phyloP scores from a whole-genome alignment of 2,329 filamentous ascomycete species.

The Botrytis paeoniae region DNA sequence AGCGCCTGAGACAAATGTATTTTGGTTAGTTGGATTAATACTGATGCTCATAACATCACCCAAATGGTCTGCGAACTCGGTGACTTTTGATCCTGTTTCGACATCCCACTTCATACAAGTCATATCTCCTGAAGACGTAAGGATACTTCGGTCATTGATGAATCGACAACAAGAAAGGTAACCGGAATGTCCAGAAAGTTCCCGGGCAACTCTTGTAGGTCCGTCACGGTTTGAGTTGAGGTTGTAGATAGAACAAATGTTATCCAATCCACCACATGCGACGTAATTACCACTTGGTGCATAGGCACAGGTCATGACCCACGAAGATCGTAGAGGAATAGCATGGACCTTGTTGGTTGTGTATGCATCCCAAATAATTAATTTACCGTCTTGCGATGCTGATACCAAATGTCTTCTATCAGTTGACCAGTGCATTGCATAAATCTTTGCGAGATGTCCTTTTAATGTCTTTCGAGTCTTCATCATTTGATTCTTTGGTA shows the following conservation, averaged over 20 bases:
- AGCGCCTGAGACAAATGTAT: conserved; percentile 98
- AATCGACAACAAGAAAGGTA: conserved; percentile 98
- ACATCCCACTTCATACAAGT: conserved; percentile 99
- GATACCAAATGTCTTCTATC: conserved; percentile 96
- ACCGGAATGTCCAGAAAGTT: conserved; percentile 93
- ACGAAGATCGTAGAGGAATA: conserved; percentile 93
- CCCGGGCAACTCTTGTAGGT: conserved; percentile 92
- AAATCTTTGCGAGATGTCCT: conserved; percentile 98
- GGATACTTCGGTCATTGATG: conserved; percentile 95
- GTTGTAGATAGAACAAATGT: conserved; percentile 99
- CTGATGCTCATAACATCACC: conserved; percentile 99
- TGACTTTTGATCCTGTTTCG: conserved; percentile 93
- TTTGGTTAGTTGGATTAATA: conserved; percentile 98
- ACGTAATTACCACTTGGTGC: conserved; percentile 98
- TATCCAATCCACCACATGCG: conserved; percentile 96
- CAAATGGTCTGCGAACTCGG: conserved; percentile 96
- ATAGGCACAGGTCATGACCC: conserved; percentile 99
- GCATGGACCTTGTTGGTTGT: conserved; percentile 99
- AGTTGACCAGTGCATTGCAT: conserved; percentile 99
- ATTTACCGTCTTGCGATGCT: conserved; percentile 96
- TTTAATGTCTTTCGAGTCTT: conserved; percentile 96
- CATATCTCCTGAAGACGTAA: conserved; percentile 98
- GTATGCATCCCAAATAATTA: conserved; percentile 99
- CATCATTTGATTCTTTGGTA: conserved; percentile 91
- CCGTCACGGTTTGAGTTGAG: conserved; percentile 90